Conservation (phyloP, 2,329 filamentous ascomycete species). For the Dendryphion nanum region DNA sequence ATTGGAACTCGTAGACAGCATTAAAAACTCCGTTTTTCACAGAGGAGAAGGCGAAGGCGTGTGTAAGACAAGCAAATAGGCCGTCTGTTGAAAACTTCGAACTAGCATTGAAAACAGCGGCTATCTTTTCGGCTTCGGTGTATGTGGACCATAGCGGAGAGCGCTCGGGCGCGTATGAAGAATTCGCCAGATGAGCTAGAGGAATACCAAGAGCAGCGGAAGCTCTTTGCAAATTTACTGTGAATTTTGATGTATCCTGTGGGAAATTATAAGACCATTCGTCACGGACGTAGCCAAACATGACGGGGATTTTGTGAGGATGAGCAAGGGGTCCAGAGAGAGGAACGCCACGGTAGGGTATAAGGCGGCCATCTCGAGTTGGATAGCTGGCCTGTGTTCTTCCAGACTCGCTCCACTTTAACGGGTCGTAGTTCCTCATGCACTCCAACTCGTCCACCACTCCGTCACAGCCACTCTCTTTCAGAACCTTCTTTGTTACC, state of each 20-base stretch:
- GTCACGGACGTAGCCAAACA: conserved; percentile 41
- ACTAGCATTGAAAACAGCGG: conserved; percentile 38
- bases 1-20: conserved; percentile 36
- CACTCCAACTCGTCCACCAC: conserved; percentile 15
- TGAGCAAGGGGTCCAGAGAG: conserved; percentile 16
- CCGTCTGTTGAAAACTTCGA: conserved; percentile 31
- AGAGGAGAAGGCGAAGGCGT: conserved; percentile 37
- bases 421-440: conserved; percentile 17
- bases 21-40: conserved; percentile 30
- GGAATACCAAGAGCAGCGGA: background rate
- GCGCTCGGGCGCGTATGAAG: conserved; percentile 20
- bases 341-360: conserved; percentile 6
- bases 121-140: conserved; percentile 16
- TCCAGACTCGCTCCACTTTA: conserved; percentile 1
- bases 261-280: conserved; percentile 35
- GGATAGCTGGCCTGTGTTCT: conserved; percentile 4
- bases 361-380: conserved; percentile 5
- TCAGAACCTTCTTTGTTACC: conserved; percentile 11
- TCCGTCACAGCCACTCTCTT: conserved; percentile 18
- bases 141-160: conserved; percentile 12
- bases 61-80: conserved; percentile 36
- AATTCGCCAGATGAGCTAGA: conserved; percentile 4
- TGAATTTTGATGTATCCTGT: conserved; percentile 11
- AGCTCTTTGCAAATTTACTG: background rate
- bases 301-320: conserved; percentile 27